A percentile compares a stretch with the other conserved stretches of the same genome.
Evolutionary conservation across 805 yeast genomes (phyloP).

Genomic region (Blastobotrys terrestris): DNA sequence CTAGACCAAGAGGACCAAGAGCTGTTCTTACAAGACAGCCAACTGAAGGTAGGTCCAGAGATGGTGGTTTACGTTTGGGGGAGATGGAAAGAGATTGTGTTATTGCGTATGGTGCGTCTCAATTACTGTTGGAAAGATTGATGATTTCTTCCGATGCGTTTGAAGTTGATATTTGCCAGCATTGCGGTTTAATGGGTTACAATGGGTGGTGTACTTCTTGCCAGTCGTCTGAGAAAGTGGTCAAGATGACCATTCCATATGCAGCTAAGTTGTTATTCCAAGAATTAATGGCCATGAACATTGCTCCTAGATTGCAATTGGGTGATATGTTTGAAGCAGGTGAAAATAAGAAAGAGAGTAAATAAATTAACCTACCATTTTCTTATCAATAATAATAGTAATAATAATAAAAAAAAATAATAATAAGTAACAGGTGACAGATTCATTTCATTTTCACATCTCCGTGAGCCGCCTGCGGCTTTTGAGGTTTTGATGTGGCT

Average conservation of each 20-base stretch:
- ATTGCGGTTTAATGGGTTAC: slow-evolving; percentile 96
- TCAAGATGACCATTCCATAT: slow-evolving; percentile 94
- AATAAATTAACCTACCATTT: not conserved
- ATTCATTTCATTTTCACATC: too few relatives aligned
- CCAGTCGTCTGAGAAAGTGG: slow-evolving; percentile 76
- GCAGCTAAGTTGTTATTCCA: slow-evolving; percentile 98
- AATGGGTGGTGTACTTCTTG: slow-evolving; percentile 98
- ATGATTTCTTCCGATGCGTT: slow-evolving; percentile 98
- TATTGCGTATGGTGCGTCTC: slow-evolving; percentile 98
- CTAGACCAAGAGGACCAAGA: slow-evolving; percentile 98
- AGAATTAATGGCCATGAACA: slow-evolving; percentile 96
- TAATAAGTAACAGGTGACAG: too few relatives aligned
- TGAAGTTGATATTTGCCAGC: slow-evolving; percentile 90
- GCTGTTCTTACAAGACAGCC: slow-evolving; percentile 98
- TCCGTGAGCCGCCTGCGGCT: too few relatives aligned
- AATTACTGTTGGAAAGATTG: slow-evolving; percentile 82
- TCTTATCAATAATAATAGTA: slow-evolving; percentile 1
- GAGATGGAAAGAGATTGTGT: slow-evolving; percentile 99
- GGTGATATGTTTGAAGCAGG: slow-evolving; percentile 66
- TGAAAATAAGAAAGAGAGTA: not conserved
- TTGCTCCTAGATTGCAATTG: slow-evolving; percentile 88
- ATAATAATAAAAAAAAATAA: not conserved
- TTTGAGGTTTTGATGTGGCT: too few relatives aligned
- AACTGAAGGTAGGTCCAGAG: slow-evolving; percentile 97
- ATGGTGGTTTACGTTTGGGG: slow-evolving; percentile 97